Percentiles rank a stretch among this genome's conserved stretches.
phyloP scores from a whole-genome alignment of 257 asterid species.

The Linderniella brevidens region DNA sequence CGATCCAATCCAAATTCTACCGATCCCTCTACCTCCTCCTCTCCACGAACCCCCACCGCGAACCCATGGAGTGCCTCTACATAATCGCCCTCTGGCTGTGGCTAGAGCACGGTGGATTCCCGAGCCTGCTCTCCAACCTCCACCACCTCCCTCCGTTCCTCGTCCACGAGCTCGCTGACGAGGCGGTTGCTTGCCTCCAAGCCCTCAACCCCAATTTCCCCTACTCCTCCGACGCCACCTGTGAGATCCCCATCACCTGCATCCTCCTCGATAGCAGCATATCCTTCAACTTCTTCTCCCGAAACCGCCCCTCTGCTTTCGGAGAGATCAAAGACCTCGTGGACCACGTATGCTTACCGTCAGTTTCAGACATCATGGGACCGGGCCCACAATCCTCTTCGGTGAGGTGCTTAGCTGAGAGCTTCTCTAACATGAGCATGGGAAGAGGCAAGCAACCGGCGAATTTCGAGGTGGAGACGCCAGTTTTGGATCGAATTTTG shows the following conservation, averaged over 20 bases:
- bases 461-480: too few species aligned
- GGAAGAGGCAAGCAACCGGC: too few species aligned
- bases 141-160: slow-evolving; percentile 20
- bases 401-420: too few species aligned
- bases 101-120: slow-evolving; percentile 32
- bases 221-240: slow-evolving; percentile 6
- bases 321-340: slow-evolving; percentile 18
- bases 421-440: too few species aligned
- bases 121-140: slow-evolving; percentile 15
- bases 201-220: slow-evolving; percentile 16
- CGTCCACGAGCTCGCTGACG: slow-evolving; percentile 29
- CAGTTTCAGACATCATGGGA: slow-evolving; percentile 28
- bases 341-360: slow-evolving; percentile 26
- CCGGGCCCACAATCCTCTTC: background rate
- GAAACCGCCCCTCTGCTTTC: slow-evolving; percentile 12
- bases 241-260: slow-evolving; percentile 38
- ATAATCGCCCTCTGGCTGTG: slow-evolving; percentile 54
- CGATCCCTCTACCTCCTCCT: slow-evolving; percentile 36
- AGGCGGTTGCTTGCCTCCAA: slow-evolving; percentile 39
- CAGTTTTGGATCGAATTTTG: too few species aligned
- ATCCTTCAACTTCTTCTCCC: slow-evolving; percentile 20
- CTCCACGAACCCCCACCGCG: slow-evolving; percentile 24
- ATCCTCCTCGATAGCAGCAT: slow-evolving; percentile 20
- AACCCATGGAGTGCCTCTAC: slow-evolving; percentile 33
- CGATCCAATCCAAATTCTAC: slow-evolving; percentile 12